These are phyloP conservation scores for Parmelia sp. DNA, from an alignment of 495 filamentous ascomycete species.

Conservation along the genomic window DNA sequence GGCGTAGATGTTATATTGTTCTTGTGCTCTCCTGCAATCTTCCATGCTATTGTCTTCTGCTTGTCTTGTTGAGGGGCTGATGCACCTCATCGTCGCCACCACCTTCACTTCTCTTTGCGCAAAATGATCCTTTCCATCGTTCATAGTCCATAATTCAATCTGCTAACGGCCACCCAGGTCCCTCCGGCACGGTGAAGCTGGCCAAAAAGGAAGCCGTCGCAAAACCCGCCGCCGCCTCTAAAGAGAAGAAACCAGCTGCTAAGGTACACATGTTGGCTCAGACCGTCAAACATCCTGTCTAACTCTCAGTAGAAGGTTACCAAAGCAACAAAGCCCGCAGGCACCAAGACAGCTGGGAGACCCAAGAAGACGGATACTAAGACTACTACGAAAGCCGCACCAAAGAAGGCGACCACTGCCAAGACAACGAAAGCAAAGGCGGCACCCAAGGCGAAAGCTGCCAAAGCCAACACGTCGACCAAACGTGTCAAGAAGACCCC, in stretches of 20 bases:
- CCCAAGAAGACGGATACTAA: constrained; percentile 39
- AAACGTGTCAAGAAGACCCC: constrained; percentile 34
- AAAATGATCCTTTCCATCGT: not conserved
- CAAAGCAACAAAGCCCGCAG: constrained; percentile 40
- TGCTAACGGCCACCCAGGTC: constrained; percentile 54
- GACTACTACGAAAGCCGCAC: constrained; percentile 43
- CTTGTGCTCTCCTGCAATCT: not conserved
- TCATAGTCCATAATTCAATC: constrained; percentile 12
- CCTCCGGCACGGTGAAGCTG: constrained; percentile 94
- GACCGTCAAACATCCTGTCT: constrained; percentile 9
- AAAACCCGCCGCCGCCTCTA: constrained; percentile 36
- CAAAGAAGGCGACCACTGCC: constrained; percentile 28
- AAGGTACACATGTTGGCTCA: constrained; percentile 37
- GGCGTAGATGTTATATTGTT: not conserved
- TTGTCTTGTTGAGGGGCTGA: not conserved
- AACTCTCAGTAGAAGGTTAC: constrained; percentile 26
- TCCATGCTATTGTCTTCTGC: not conserved
- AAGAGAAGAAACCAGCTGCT: constrained; percentile 38
- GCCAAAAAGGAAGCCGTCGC: constrained; percentile 72
- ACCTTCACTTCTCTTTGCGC: not conserved
- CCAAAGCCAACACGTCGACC: constrained; percentile 34
- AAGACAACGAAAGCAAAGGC: constrained; percentile 47
- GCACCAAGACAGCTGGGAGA: constrained; percentile 48
- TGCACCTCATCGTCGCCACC: not conserved
- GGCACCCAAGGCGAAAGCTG: constrained; percentile 41